Base-by-base conservation (phyloP, 352 stramenopile species). In the Phytophthora sp. region DNA sequence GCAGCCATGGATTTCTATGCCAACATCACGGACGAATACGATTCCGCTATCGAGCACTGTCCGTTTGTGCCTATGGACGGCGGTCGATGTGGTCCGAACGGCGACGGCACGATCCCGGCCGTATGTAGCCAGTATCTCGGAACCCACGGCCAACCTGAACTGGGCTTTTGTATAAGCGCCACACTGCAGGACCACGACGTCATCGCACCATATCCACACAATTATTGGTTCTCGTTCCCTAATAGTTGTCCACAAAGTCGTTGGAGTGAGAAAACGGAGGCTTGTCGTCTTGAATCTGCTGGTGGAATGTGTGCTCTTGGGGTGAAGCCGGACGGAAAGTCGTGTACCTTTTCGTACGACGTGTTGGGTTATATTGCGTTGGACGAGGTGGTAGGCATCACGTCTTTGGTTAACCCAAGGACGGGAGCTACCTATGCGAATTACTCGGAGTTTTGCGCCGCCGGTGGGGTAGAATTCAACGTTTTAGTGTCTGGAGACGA, bases 171-270 rank as follows among this genome's bases (percentile, higher is more conserved):
- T 21, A 61, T 91, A 11, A 79, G 84, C 12, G 70, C 62, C 24
- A 74, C 71, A 1, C 45, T 79, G 0, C 62, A 81, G 51, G 68
- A 82, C 29, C 80, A 63, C 5, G 82, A 94, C 5, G 27, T 46
- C 7, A 65, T 80, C 7, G 87, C 87, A 9, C 87, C 84, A 36
- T 94, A 96, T 74, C 81, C 77, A 11, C 67, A 86, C 71, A 90
- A 86, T 53, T 87, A 84, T 65, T 94, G 85, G 87, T 93, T 86
- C 63, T 95, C 87, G 11, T 94, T 88, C 73, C 85, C 85, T 2
- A 93, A 91, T 57, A 88, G 66, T 23, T 94, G 83, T 36, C 80
- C 77, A 7, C 62, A 71, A 33, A 49, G 66, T 33, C 52, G 54
- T 12, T 90, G 74, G 77, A 46, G 18, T 12, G 50, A 64, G 27